Evolutionary conservation across 2,329 filamentous ascomycete genomes (phyloP).

Genomic region (Fusarium agapanthi): DNA sequence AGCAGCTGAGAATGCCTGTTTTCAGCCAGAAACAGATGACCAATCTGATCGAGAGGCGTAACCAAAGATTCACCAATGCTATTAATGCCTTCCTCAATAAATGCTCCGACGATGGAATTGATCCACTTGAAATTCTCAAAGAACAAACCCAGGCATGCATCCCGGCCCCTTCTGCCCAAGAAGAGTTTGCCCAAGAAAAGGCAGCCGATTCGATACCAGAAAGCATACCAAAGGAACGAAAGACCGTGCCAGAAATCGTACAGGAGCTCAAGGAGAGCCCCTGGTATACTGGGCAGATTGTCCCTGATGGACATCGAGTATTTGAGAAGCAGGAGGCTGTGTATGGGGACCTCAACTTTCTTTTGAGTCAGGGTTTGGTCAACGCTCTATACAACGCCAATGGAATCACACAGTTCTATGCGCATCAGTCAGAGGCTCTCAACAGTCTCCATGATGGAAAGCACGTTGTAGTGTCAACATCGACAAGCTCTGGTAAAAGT

Average conservation of each 20-base stretch:
- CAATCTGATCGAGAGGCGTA: slow-evolving; percentile 86
- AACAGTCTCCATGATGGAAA: slow-evolving; percentile 84
- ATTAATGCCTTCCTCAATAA: slow-evolving; percentile 80
- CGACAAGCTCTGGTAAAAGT: slow-evolving; percentile 95
- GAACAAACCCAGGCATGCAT: slow-evolving; percentile 67
- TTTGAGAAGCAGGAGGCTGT: slow-evolving; percentile 86
- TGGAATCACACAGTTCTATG: slow-evolving; percentile 85
- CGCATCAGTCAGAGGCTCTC: slow-evolving; percentile 92
- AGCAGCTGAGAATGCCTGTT: slow-evolving; percentile 89
- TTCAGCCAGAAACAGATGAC: slow-evolving; percentile 94
- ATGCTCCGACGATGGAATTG: slow-evolving; percentile 69
- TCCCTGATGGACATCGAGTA: slow-evolving; percentile 89
- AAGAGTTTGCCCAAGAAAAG: slow-evolving; percentile 42
- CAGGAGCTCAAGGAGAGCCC: slow-evolving; percentile 81
- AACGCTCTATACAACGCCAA: slow-evolving; percentile 95
- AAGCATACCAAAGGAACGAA: slow-evolving; percentile 81
- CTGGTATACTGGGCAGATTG: slow-evolving; percentile 93
- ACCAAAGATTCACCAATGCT: slow-evolving; percentile 81
- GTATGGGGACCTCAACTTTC: slow-evolving; percentile 84
- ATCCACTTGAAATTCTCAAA: slow-evolving; percentile 73
- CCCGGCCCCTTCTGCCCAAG: slow-evolving; percentile 64
- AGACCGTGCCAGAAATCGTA: slow-evolving; percentile 84
- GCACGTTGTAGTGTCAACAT: slow-evolving; percentile 92
- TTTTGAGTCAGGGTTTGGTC: slow-evolving; percentile 89
- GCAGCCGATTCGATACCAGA: slow-evolving; percentile 64